Base-by-base conservation (phyloP, 768 basidiomycete species). In the Mycena sanguinolenta region DNA sequence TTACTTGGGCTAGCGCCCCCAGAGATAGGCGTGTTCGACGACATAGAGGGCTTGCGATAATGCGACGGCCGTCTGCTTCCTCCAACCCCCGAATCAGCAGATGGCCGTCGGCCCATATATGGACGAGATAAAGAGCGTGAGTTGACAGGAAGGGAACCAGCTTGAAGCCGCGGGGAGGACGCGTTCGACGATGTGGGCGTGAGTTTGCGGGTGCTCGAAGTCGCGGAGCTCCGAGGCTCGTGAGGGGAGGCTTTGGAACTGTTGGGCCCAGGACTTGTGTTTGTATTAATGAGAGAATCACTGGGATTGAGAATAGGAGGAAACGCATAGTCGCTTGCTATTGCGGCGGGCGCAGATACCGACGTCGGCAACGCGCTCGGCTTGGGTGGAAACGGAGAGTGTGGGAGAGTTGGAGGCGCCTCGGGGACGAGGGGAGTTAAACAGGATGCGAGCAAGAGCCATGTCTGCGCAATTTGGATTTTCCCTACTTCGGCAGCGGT, bases 401-500 rank as follows among this genome's bases (percentile, higher is more conserved):
- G 75, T 65, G 82, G 65, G 70, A 78, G 53, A 49, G 77, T 49
- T 69, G 74, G 75, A n/a, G 69, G 76, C n/a, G 60, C 28, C 52
- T 79, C 77, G 10, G 87, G 88, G 21, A 86, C 70, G 55, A 88
- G 77, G 60, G 90, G 84, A 0, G 82, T 81, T 23, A 94, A 79
- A 4, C 90, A 83, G 19, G 89, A 88, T 16, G 83, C 85, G 23
- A 95, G 78, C 2, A 95, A 79, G 12, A 88, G 73, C 94, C 94
- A 95, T 3, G 84, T 83, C 73, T 93, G 91, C 1, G 89, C 90
- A 4, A 87, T 86, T 5, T 86, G 81, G 30, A 83, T 75, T 67
- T 88, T 86, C 25, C 89, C 89, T 12, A 83, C 90, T 63, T 87
- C 80, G n/a, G 88, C 77, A 9, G 94, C 93, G 52, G 85, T 79